phyloP scores from a whole-genome alignment of 371 early-diverging fungal species.

The Parasitella parasitica region DNA sequence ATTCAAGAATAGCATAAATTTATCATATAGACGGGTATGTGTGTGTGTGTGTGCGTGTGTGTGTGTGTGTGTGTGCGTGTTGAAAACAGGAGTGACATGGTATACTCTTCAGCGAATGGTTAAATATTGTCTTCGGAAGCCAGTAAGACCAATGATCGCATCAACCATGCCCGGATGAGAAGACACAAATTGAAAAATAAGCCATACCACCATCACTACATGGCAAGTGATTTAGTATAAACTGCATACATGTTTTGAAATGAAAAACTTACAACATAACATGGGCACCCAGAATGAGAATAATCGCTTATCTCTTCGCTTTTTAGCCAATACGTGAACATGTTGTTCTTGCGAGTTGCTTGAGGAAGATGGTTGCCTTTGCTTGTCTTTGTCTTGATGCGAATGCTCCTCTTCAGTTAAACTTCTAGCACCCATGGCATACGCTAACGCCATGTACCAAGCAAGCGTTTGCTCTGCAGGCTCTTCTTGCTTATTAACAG shows the following conservation, averaged over 20 bases:
- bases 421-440: constrained; percentile 46
- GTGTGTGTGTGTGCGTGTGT: not conserved
- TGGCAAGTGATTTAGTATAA: too few species aligned
- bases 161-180: constrained; percentile 28
- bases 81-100: not conserved
- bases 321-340: constrained; percentile 19
- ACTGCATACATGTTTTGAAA: not conserved
- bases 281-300: constrained; percentile 52
- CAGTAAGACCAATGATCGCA: constrained; percentile 26
- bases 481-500: constrained; percentile 20
- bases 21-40: too few species aligned
- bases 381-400: not conserved
- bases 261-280: constrained; percentile 38
- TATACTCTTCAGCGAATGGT: constrained; percentile 11
- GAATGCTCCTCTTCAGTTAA: constrained; percentile 4
- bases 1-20: too few species aligned
- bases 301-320: constrained; percentile 40
- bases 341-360: not conserved
- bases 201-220: constrained; percentile 43
- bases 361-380: not conserved
- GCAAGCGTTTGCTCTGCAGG: constrained; percentile 38
- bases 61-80: not conserved
- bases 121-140: constrained; percentile 28
- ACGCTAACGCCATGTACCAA: constrained; percentile 53
- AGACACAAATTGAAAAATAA: constrained; percentile 39